A percentile compares a stretch with the other conserved stretches of the same genome.
Conservation (phyloP, 169 alveolate genomes). For the Babesia bovis region DNA sequence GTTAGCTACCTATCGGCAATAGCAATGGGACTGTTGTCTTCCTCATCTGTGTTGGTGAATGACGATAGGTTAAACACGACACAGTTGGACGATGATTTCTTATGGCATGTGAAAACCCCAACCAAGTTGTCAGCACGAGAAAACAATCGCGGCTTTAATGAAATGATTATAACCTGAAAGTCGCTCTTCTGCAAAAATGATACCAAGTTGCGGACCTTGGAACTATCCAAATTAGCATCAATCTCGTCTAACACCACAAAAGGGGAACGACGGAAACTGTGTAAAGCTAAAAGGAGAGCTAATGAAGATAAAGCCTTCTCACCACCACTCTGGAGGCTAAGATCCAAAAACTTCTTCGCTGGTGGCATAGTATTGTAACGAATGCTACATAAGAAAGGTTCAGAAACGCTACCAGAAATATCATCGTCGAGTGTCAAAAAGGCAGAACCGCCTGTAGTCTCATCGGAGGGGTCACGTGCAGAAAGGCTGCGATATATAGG, state of each 20-base stretch:
- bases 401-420: conserved; percentile 57
- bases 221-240: conserved; percentile 90
- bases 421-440: conserved; percentile 73
- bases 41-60: conserved; percentile 27
- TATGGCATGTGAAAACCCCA: conserved; percentile 79
- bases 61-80: conserved; percentile 73
- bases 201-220: conserved; percentile 80
- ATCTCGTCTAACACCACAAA: conserved; percentile 91
- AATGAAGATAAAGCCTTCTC: conserved; percentile 94
- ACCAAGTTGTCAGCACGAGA: conserved; percentile 82
- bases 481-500: conserved; percentile 72
- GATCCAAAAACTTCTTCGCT: conserved; percentile 71
- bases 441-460: conserved; percentile 73
- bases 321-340: conserved; percentile 88
- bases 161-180: conserved; percentile 82
- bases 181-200: conserved; percentile 73
- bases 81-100: conserved; percentile 70
- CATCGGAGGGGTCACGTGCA: conserved; percentile 41
- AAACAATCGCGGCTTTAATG: conserved; percentile 84
- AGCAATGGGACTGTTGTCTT: neutral
- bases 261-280: conserved; percentile 87
- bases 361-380: conserved; percentile 79
- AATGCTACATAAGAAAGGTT: conserved; percentile 74
- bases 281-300: conserved; percentile 87
- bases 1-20: neutral